phyloP scores from a whole-genome alignment of 2,329 filamentous ascomycete species.

The Colletotrichum sp. region DNA sequence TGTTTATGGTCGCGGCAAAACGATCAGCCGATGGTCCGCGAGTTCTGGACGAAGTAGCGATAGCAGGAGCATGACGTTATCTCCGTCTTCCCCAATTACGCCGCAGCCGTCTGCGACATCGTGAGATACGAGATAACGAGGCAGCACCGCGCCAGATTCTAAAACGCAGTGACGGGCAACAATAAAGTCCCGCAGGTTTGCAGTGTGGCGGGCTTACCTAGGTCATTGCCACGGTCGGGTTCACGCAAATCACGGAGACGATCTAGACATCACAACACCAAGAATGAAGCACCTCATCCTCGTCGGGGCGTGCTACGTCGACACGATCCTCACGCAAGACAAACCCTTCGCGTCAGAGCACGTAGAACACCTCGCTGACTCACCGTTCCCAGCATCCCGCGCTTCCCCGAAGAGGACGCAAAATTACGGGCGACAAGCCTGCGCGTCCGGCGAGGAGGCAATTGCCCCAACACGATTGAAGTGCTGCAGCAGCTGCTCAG shows the following conservation, averaged over 20 bases:
- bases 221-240: neutral
- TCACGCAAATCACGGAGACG: neutral
- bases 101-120: neutral
- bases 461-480: conserved; percentile 74
- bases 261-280: neutral
- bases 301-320: conserved; percentile 72
- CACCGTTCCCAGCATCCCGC: conserved; percentile 58
- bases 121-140: neutral
- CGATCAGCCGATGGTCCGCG: neutral
- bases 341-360: conserved; percentile 27
- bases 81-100: neutral
- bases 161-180: neutral
- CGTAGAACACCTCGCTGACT: neutral
- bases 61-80: neutral
- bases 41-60: neutral
- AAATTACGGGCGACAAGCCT: conserved; percentile 71
- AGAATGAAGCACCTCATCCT: conserved; percentile 64
- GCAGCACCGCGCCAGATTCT: neutral
- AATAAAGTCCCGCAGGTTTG: neutral
- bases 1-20: neutral
- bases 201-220: neutral
- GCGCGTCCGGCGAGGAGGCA: conserved; percentile 70
- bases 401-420: conserved; percentile 73
- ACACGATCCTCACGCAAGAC: conserved; percentile 69
- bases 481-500: conserved; percentile 69